Base-by-base conservation (phyloP, 2,329 filamentous ascomycete genomes). In the Drechslera avenae region DNA sequence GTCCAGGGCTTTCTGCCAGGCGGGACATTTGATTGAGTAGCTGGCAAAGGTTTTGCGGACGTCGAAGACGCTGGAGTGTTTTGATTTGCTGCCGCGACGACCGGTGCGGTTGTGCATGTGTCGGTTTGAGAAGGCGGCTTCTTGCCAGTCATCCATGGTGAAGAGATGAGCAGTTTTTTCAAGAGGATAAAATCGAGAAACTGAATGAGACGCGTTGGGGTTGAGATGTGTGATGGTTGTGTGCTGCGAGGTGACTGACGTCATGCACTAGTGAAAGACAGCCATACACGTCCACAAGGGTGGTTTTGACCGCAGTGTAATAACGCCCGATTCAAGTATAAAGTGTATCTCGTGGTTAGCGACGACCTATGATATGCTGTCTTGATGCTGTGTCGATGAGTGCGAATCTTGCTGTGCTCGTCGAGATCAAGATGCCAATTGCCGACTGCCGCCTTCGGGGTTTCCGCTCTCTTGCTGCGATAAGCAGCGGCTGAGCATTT, bases 41-140 rank as follows among this genome's bases (percentile, higher is more conserved):
- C 54, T 62, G 43, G 57, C 63, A 23, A 65, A 66, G 3, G 60
- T 52, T 46, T 65, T 63, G 39, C 51, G 54, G 3, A 66, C 62
- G 39, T 66, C 62, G 18, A 66, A 66, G 5, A 50, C 41, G 32
- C 33, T 40, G 13, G 23, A 42, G 23, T 54, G 48, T 37, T 50
- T 59, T n/a, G 57, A 50, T 32, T 59, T 59, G 10, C 28, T 37
- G 9, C 41, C 51, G 13, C 56, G 49, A 1, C 42, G 50, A 1
- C 42, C 33, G 1, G 45, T 54, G 40, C 60, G 56, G 39, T 66
- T 66, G 50, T 66, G 62, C 54, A 66, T 64, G 44, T 66, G 62
- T 3, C 63, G 62, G 9, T 58, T 57, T 16, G 49, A 52, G 42
- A 66, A 57, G 13, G 59, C 62, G 12, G 57, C 53, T 30, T 64